phyloP scores from a whole-genome alignment of 768 basidiomycete species.

The Pholiota microspora region DNA sequence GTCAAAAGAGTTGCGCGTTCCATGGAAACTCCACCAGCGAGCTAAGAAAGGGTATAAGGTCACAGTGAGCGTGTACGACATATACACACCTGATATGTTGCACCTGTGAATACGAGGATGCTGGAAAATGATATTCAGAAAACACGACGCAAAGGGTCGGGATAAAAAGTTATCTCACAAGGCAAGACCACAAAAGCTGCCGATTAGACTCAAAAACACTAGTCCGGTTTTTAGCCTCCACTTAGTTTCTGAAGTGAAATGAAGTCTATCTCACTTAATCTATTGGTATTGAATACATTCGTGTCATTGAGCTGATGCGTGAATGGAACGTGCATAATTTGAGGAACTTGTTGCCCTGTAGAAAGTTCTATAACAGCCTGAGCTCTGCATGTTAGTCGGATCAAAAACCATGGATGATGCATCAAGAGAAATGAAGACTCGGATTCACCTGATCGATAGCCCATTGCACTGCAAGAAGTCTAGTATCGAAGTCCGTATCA shows the following conservation, averaged over 20 bases:
- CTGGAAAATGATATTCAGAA: neutral
- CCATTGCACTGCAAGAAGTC: slow-evolving; percentile 71
- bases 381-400: neutral
- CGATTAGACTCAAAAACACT: neutral
- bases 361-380: slow-evolving; percentile 69
- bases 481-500: slow-evolving; percentile 24
- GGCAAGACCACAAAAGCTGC: neutral
- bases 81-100: neutral
- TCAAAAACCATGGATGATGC: too few species aligned
- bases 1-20: slow-evolving; percentile 68
- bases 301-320: slow-evolving; percentile 65
- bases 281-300: slow-evolving; percentile 43
- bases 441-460: slow-evolving; percentile 63
- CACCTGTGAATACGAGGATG: slow-evolving; percentile 27
- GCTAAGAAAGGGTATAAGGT: neutral
- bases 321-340: slow-evolving; percentile 62
- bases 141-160: neutral
- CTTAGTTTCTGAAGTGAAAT: neutral
- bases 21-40: neutral
- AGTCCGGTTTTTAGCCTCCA: too few species aligned
- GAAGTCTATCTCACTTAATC: slow-evolving; percentile 45
- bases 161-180: neutral
- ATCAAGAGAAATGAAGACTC: too few species aligned
- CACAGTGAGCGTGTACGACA: neutral
- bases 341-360: slow-evolving; percentile 60